These are phyloP conservation scores for Cyphellophora attinorum DNA, from an alignment of 2,329 filamentous ascomycete genomes.

Conservation along the genomic window DNA sequence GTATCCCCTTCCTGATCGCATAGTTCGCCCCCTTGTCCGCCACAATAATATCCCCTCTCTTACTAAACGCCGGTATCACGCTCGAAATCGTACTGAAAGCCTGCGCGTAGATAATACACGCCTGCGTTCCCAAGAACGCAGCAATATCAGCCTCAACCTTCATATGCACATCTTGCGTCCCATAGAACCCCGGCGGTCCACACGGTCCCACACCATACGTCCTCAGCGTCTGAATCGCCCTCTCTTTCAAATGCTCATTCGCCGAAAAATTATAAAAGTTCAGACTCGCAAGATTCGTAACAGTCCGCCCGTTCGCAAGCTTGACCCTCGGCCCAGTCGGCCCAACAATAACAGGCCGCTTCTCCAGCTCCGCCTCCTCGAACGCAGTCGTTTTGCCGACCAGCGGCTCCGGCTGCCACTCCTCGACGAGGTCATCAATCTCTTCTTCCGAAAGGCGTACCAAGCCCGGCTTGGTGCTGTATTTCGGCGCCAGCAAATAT, in stretches of 20 bases:
- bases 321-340: slow-evolving; percentile 86
- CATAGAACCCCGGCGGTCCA: slow-evolving; percentile 95
- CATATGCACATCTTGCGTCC: slow-evolving; percentile 96
- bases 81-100: slow-evolving; percentile 94
- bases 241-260: slow-evolving; percentile 87
- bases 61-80: slow-evolving; percentile 93
- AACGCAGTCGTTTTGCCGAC: slow-evolving; percentile 63
- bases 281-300: slow-evolving; percentile 86
- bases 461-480: slow-evolving; percentile 85
- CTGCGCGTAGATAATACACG: slow-evolving; percentile 91
- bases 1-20: slow-evolving; percentile 85
- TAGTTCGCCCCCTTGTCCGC: slow-evolving; percentile 91
- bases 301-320: slow-evolving; percentile 77
- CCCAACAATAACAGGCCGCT: slow-evolving; percentile 75
- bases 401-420: slow-evolving; percentile 91
- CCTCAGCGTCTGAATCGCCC: slow-evolving; percentile 84
- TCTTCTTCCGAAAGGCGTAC: slow-evolving; percentile 89
- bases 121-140: slow-evolving; percentile 73
- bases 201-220: slow-evolving; percentile 96
- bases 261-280: slow-evolving; percentile 97
- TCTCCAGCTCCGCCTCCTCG: slow-evolving; percentile 76
- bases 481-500: slow-evolving; percentile 84
- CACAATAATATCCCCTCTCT: slow-evolving; percentile 93
- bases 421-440: slow-evolving; percentile 91
- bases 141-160: slow-evolving; percentile 93